These are phyloP conservation scores for Nemania sp. DNA, from an alignment of 2,329 filamentous ascomycete genomes.

Conservation along the genomic window DNA sequence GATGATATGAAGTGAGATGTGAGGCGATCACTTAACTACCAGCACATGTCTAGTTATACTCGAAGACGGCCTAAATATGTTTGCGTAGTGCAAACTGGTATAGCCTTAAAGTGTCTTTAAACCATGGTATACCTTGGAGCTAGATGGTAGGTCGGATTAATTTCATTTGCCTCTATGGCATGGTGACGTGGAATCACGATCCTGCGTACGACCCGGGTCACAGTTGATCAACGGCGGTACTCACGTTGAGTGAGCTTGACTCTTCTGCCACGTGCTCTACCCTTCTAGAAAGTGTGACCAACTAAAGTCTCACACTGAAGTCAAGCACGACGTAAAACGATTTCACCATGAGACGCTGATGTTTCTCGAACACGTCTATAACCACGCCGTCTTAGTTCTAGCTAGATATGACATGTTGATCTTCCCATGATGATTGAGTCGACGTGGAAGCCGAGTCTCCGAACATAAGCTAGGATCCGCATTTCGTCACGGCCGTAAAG, in stretches of 20 bases:
- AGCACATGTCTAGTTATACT: too few relatives aligned
- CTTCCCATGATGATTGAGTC: not conserved
- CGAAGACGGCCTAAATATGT: not conserved
- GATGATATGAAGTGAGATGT: not conserved
- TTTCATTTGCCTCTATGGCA: not conserved
- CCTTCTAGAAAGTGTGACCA: not conserved
- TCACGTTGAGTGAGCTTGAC: not conserved
- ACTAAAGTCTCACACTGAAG: constrained; percentile 15
- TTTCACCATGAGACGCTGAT: constrained; percentile 9
- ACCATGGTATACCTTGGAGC: not conserved
- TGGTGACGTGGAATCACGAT: not conserved
- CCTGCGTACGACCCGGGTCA: not conserved
- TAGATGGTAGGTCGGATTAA: not conserved
- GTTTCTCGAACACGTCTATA: not conserved
- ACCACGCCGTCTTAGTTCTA: not conserved
- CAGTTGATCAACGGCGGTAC: not conserved
- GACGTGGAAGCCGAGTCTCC: not conserved
- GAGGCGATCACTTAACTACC: not conserved
- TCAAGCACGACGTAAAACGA: not conserved
- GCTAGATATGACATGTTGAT: not conserved
- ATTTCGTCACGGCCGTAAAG: constrained; percentile 11
- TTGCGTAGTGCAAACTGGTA: not conserved
- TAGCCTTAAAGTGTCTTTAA: not conserved
- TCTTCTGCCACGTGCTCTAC: constrained; percentile 1
- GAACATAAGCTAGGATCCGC: not conserved